phyloP scores from a whole-genome alignment of 2,329 filamentous ascomycete species.

The Cadophora gregata region DNA sequence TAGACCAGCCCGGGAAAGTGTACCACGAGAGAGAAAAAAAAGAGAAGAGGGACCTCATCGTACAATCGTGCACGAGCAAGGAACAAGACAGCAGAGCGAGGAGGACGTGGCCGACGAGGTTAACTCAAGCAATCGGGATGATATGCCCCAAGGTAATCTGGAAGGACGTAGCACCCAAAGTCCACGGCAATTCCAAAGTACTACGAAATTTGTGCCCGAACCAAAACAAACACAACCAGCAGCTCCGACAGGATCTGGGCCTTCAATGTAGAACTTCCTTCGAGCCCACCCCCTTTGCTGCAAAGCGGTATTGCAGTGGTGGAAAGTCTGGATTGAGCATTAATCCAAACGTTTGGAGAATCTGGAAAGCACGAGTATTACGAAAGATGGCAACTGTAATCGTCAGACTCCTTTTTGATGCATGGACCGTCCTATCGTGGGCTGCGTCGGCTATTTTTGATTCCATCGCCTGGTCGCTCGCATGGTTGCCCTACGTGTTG shows the following conservation, averaged over 20 bases:
- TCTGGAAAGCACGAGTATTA: background rate
- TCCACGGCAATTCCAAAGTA: background rate
- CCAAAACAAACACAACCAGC: background rate
- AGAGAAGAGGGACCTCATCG: background rate
- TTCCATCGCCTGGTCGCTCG: background rate
- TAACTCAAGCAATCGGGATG: background rate
- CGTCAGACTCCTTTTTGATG: background rate
- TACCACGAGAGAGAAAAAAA: background rate
- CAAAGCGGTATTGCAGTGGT: constrained; percentile 1
- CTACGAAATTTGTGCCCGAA: background rate
- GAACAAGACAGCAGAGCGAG: background rate
- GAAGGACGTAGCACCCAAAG: background rate
- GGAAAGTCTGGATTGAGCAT: constrained; percentile 3
- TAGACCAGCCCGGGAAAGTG: background rate
- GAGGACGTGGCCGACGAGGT: background rate
- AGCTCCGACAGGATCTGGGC: constrained; percentile 8
- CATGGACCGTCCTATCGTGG: background rate
- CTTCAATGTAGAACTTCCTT: background rate
- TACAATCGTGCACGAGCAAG: background rate
- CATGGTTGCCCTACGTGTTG: background rate
- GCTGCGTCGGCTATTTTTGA: background rate
- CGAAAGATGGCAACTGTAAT: background rate
- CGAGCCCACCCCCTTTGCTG: background rate
- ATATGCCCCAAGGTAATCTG: background rate
- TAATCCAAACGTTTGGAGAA: background rate